Conservation (phyloP, 306 rosid species). For the Prunus persica region Prunus_persica_NCBIv2 NC_034015.1:19014501-19015000, state of each 20-base stretch:
- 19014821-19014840: constrained; percentile 76
- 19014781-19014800: constrained; percentile 82
- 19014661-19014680: neutral
- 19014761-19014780: constrained; percentile 37
- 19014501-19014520: neutral
- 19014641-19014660: neutral
- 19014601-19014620: neutral
- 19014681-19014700: neutral
- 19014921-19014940: neutral
- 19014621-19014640: neutral
- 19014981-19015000: neutral
- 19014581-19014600: neutral
- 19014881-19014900: constrained; percentile 74
- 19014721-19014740: neutral
- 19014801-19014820: constrained; percentile 70
- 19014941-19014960: neutral
- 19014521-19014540: neutral
- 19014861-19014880: constrained; percentile 75
- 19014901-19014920: constrained; percentile 19
- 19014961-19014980: neutral
- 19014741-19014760: neutral
- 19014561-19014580: neutral
- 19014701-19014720: neutral
- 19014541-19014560: neutral
- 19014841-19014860: constrained; percentile 90